Evolutionary conservation across 2,329 filamentous ascomycete genomes (phyloP), one percentile per base, ranked within the genome.

Genomic region (Arthrobotrys iridis): DNA sequence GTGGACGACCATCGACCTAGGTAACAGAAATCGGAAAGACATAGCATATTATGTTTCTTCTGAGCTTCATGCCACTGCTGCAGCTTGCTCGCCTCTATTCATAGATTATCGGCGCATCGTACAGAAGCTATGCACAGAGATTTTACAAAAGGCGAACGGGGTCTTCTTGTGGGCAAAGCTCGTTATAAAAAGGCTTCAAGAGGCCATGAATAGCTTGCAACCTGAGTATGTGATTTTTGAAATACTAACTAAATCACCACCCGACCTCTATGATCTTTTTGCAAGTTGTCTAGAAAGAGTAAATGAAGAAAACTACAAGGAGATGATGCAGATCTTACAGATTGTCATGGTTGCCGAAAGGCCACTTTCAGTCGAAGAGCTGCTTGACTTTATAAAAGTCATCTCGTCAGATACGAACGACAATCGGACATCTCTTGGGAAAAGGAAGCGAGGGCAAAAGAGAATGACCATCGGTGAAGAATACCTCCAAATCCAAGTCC

Each of bases 141-240:
- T 52, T 20, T 8, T 20, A 20, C 24, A 10, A 1, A 52, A 35
- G 13, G 46, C 46, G 13, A 24, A 52, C 11, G 46, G 46, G 2
- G 46, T 52, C 7, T 52, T 52, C 13, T 13, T 52, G 30, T 52
- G 46, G 46, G 46, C 46, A 11, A 52, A 52, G 30, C 15, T 52
- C 11, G 46, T 52, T 13, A 24, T 52, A 8, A n/a, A 33, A 15
- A 35, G 28, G 24, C 46, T 52, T 10, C 24, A 30, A 24, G 13
- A 15, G 30, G 24, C 46, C 7, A 52, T 52, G 46, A 22, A 33
- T 33, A 1, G 4, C 5, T n/a, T 6, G 2, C 3, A 33, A 10
- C n/a, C 22, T 2, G 15, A 30, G n/a, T 20, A 52, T 15, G 24
- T 4, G 2, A 28, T 52, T 15, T 33, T 3, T 13, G n/a, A 15